Percentiles rank a stretch among this genome's conserved stretches.
Evolutionary conservation across 306 rosid genomes (phyloP).

Genomic region (Malus sylvestris): DNA sequence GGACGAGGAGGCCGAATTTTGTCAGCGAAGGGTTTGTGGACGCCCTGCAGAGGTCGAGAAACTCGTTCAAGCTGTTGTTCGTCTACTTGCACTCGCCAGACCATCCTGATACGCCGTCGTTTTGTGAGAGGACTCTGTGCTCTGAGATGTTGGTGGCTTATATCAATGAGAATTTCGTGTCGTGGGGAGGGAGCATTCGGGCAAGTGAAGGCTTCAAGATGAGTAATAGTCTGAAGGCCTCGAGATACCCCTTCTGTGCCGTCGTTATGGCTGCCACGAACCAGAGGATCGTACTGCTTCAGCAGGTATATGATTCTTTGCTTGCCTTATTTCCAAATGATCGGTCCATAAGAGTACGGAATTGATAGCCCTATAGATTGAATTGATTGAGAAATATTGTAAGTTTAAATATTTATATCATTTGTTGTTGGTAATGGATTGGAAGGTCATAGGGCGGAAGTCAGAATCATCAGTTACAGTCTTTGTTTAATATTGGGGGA

Average conservation of each 20-base stretch:
- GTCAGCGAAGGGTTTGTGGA: conserved; percentile 86
- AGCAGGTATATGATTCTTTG: conserved; percentile 48
- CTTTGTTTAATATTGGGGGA: background rate
- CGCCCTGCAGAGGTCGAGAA: conserved; percentile 80
- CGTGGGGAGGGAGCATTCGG: conserved; percentile 94
- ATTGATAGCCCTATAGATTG: background rate
- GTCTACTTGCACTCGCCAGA: conserved; percentile 96
- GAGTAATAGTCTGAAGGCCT: conserved; percentile 94
- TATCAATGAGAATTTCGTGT: conserved; percentile 78
- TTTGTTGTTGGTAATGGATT: background rate
- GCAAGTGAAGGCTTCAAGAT: conserved; percentile 95
- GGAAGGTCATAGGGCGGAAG: background rate
- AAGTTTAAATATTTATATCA: background rate
- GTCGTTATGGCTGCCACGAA: conserved; percentile 88
- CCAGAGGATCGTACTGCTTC: conserved; percentile 89
- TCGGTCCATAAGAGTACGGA: background rate
- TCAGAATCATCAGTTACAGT: background rate
- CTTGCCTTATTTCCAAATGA: background rate
- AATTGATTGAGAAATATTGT: background rate
- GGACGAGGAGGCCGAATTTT: conserved; percentile 51
- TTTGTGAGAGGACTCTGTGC: conserved; percentile 79
- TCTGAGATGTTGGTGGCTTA: conserved; percentile 49
- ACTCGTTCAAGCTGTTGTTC: conserved; percentile 60
- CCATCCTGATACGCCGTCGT: conserved; percentile 78
- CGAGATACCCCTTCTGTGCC: conserved; percentile 88